These are phyloP conservation scores for Eucalyptus marginata DNA, from an alignment of 345 rosid genomes.

Conservation along the genomic window DNA sequence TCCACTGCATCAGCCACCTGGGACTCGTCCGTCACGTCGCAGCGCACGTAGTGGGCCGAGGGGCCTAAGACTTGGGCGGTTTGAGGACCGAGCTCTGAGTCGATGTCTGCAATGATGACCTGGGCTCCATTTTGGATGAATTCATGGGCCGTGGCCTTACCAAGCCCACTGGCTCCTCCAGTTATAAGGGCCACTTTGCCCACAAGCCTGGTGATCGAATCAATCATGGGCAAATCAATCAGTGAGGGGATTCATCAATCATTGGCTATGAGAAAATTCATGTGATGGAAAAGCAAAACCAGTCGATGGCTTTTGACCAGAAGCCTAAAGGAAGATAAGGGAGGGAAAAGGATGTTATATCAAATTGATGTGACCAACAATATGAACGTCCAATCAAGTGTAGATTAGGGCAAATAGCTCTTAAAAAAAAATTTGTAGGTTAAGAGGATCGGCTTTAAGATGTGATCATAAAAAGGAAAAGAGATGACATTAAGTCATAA, in stretches of 20 bases:
- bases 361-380: background rate
- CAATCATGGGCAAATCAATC: background rate
- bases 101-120: conserved; percentile 36
- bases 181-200: conserved; percentile 67
- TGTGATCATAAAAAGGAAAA: background rate
- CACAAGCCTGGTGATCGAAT: conserved; percentile 24
- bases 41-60: conserved; percentile 33
- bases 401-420: background rate
- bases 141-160: conserved; percentile 54
- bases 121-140: conserved; percentile 54
- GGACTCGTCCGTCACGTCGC: conserved; percentile 51
- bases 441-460: background rate
- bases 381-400: background rate
- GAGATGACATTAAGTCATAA: background rate
- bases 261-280: background rate
- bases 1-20: conserved; percentile 48
- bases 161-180: conserved; percentile 79
- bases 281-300: background rate
- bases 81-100: conserved; percentile 15
- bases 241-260: background rate
- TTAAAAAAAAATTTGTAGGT: background rate
- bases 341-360: background rate
- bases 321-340: background rate
- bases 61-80: conserved; percentile 34
- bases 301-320: background rate